Evolutionary conservation across 2,329 filamentous ascomycete species (phyloP).

Genomic region (Trichoderma cornu-damae): DNA sequence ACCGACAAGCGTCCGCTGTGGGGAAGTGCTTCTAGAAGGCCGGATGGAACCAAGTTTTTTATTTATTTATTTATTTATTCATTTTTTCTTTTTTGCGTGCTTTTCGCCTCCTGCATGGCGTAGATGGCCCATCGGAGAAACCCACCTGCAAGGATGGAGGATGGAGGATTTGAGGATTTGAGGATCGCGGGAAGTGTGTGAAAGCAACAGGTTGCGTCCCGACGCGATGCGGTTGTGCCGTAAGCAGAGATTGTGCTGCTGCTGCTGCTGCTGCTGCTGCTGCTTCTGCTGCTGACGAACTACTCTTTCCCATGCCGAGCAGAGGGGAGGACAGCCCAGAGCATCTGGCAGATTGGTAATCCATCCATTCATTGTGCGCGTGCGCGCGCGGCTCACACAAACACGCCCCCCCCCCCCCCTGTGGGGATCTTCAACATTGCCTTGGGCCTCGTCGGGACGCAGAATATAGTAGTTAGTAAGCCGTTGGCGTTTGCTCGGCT

Average conservation of each 20-base stretch:
- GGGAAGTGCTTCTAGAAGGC: conserved; percentile 15
- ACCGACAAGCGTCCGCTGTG: conserved; percentile 13
- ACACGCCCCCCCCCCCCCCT: too few relatives aligned
- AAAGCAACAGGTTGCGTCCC: too few relatives aligned
- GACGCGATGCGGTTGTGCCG: not conserved
- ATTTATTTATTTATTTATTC: not conserved
- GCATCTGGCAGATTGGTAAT: too few relatives aligned
- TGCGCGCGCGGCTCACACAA: conserved; percentile 5
- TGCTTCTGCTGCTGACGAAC: too few relatives aligned
- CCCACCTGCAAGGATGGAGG: not conserved
- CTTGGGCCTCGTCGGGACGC: too few relatives aligned
- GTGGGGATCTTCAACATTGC: not conserved
- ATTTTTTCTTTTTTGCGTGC: not conserved
- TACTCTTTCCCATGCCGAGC: too few relatives aligned
- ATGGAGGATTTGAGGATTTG: not conserved
- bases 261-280: too few relatives aligned
- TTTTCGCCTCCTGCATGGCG: conserved; percentile 1
- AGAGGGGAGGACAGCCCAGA: too few relatives aligned
- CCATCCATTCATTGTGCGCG: too few relatives aligned
- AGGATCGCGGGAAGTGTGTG: too few relatives aligned
- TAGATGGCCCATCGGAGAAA: not conserved
- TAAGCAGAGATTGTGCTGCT: too few relatives aligned
- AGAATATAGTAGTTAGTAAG: not conserved
- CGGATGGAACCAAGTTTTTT: not conserved
- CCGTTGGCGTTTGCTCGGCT: not conserved